Base-by-base conservation (phyloP, 2,329 filamentous ascomycete species). In the Colletotrichum sp. region DNA sequence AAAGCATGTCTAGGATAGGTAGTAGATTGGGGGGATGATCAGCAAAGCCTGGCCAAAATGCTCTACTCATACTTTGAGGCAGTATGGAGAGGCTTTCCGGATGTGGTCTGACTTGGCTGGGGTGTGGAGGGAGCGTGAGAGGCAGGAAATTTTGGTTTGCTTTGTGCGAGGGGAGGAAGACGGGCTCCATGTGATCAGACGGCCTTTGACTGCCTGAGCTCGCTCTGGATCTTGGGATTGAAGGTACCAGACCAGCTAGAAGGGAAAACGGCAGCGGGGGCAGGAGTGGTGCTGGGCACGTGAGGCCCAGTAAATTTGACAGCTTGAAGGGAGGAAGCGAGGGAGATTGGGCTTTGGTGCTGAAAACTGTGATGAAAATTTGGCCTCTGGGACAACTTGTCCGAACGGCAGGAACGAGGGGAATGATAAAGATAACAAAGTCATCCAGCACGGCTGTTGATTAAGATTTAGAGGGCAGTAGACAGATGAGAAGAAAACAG, bases 181-280 rank as follows among this genome's bases (percentile, higher is more conserved):
- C 5, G 36, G 16, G n/a, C 44, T 22, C 44, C 44, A 49, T 11
- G n/a, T 49, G 44, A 49, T 49, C 44, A 1, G n/a, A 49, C 44
- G 6, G 2, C n/a, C 44, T 49, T 49, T 0, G n/a, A 22, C 6
- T 2, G n/a, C n/a, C 44, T 22, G 0, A 0, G 13, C 44, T 5
- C 11, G 19, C 1, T 49, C 39, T 49, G 39, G 0, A n/a, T 0
- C n/a, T 49, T 0, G 0, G 0, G 44, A 49, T 13, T 2, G 44
- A 22, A 8, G 11, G 44, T n/a, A 0, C n/a, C 0, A 13, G n/a
- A 49, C 6, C 44, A 22, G 44, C n/a, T 0, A 2, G 22, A 13
- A 22, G 11, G 6, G 13, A 44, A 12, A 49, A 13, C 4, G 8
- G 19, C 44, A 22, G 6, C 11, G n/a, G 44, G 44, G 8, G 44